Base-by-base conservation (phyloP, 257 asterid species). In the Striga asiatica region DNA sequence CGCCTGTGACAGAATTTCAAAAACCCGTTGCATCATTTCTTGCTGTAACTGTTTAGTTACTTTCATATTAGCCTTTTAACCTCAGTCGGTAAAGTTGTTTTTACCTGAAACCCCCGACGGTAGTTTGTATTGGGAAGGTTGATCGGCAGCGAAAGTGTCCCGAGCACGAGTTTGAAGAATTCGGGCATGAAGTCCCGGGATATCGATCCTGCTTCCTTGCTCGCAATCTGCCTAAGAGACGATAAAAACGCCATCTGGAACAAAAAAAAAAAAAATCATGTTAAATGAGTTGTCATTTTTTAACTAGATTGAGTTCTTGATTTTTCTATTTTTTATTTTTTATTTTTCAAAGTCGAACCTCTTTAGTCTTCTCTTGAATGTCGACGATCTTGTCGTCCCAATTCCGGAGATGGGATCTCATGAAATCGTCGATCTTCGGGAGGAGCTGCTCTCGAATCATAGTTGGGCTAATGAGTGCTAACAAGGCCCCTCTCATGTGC, bases 241-340 rank as follows among this genome's bases (percentile, higher is more conserved):
- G 97, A 92, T n/a, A 81, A 59, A 66, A 92, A 85, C 12, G 99
- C 99, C 93, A 92, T 92, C 99, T 92, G 78, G 32, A 27, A 27
- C 32, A 13, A 69, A n/a, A 14, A 57, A 65, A 19, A 65, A 45
- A n/a, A 19, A n/a, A 21, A 34, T 17, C 32, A 27, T 12, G 8
- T n/a, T n/a, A n/a, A n/a, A n/a, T n/a, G n/a, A n/a, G n/a, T n/a
- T n/a, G n/a, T n/a, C n/a, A n/a, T n/a, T n/a, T n/a, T n/a, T n/a
- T n/a, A n/a, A n/a, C n/a, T n/a, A n/a, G n/a, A n/a, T n/a, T n/a
- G n/a, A n/a, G n/a, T n/a, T n/a, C n/a, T n/a, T n/a, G n/a, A n/a
- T n/a, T n/a, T n/a, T n/a, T n/a, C n/a, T n/a, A n/a, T n/a, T n/a
- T n/a, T n/a, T n/a, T n/a, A n/a, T n/a, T n/a, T n/a, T n/a, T n/a